Evolutionary conservation across 352 stramenopile genomes (phyloP).

Genomic region (Pythium scleroteichum): DNA sequence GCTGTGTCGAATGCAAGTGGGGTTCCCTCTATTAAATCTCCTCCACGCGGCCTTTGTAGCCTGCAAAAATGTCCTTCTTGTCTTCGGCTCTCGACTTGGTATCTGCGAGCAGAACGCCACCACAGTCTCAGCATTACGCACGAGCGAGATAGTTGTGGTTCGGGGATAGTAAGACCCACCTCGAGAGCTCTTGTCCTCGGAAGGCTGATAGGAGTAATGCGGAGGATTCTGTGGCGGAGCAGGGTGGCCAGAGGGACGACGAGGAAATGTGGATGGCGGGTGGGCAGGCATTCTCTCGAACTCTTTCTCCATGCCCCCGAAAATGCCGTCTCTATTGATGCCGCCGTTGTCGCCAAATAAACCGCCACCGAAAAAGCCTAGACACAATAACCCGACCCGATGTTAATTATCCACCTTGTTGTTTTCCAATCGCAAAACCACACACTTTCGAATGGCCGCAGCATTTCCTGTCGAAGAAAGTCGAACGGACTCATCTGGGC

Average conservation of each 20-base stretch:
- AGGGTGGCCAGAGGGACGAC: conserved; percentile 40
- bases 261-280: conserved; percentile 40
- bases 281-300: conserved; percentile 64
- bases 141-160: too few relatives aligned
- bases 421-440: neutral
- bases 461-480: conserved; percentile 79
- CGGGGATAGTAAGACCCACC: too few relatives aligned
- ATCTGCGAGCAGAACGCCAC: conserved; percentile 8
- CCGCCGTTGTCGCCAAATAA: conserved; percentile 29
- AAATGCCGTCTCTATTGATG: conserved; percentile 39
- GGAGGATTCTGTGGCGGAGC: conserved; percentile 50
- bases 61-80: conserved; percentile 72
- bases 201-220: conserved; percentile 78
- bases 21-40: conserved; percentile 51
- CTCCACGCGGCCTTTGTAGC: conserved; percentile 65
- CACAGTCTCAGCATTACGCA: too few relatives aligned
- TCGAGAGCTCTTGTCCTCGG: conserved; percentile 31
- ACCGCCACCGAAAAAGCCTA: conserved; percentile 60
- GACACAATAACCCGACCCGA: too few relatives aligned
- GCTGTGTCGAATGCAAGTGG: too few relatives aligned
- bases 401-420: too few relatives aligned
- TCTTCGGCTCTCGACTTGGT: conserved; percentile 41
- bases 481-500: conserved; percentile 81
- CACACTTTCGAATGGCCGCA: conserved; percentile 75
- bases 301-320: conserved; percentile 65